A percentile compares a stretch with the other conserved stretches of the same genome.
Conservation (phyloP, 441 rosid genomes). For the Euphorbia schlechtendalii region DNA sequence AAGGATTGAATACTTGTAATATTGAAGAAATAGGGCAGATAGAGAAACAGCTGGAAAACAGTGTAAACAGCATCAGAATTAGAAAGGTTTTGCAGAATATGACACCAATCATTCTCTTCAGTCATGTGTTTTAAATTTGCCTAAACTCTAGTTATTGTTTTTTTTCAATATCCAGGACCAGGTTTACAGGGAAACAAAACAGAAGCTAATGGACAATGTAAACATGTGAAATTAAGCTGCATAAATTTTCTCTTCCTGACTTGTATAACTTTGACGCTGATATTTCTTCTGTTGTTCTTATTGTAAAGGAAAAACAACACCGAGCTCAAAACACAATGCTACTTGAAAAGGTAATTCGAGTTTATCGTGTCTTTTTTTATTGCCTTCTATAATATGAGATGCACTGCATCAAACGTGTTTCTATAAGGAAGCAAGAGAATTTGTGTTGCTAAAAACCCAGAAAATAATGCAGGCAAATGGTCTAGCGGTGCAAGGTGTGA, state of each 20-base stretch:
- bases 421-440: no score
- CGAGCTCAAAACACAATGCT: slow-evolving; percentile 60
- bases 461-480: slow-evolving; percentile 25
- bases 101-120: neutral
- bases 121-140: neutral
- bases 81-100: slow-evolving; percentile 45
- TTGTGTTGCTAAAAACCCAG: no score
- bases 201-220: slow-evolving; percentile 41
- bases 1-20: slow-evolving; percentile 54
- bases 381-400: no score
- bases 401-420: no score
- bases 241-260: neutral
- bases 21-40: slow-evolving; percentile 63
- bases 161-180: slow-evolving; percentile 25
- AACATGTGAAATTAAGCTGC: neutral
- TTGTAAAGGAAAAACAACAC: slow-evolving; percentile 54
- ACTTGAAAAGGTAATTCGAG: slow-evolving; percentile 42
- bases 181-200: slow-evolving; percentile 40
- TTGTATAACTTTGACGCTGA: no score
- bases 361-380: neutral
- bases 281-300: slow-evolving; percentile 4
- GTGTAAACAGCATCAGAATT: slow-evolving; percentile 60
- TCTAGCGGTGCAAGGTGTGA: slow-evolving; percentile 16
- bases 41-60: slow-evolving; percentile 74
- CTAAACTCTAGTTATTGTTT: neutral